Percentiles rank a stretch among this genome's conserved stretches.
Evolutionary conservation across 2,329 filamentous ascomycete genomes (phyloP).

Genomic region (Colletotrichum camelliae): DNA sequence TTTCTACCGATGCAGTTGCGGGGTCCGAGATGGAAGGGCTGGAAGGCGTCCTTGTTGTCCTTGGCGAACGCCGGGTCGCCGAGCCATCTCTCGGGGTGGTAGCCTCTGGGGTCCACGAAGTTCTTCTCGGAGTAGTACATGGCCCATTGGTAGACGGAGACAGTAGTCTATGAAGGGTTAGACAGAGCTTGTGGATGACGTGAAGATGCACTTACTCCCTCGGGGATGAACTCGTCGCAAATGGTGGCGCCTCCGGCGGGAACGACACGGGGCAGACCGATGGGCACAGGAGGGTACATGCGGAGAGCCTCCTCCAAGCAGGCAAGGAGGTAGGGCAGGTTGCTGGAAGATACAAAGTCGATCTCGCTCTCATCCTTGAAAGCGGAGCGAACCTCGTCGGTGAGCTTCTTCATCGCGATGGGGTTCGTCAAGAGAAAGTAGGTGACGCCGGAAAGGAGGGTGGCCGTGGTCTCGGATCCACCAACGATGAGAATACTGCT

Average conservation of each 20-base stretch:
- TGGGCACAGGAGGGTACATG: slow-evolving; percentile 38
- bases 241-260: slow-evolving; percentile 37
- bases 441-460: slow-evolving; percentile 29
- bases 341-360: slow-evolving; percentile 31
- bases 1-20: slow-evolving; percentile 57
- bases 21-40: slow-evolving; percentile 54
- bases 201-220: slow-evolving; percentile 27
- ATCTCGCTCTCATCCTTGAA: slow-evolving; percentile 42
- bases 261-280: slow-evolving; percentile 30
- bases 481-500: slow-evolving; percentile 30
- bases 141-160: slow-evolving; percentile 41
- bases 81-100: slow-evolving; percentile 38
- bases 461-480: slow-evolving; percentile 40
- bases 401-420: slow-evolving; percentile 31
- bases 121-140: slow-evolving; percentile 35
- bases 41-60: slow-evolving; percentile 40
- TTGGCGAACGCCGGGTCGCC: slow-evolving; percentile 23
- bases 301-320: slow-evolving; percentile 47
- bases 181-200: rapidly evolving
- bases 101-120: slow-evolving; percentile 36
- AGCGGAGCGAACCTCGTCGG: slow-evolving; percentile 40
- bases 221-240: slow-evolving; percentile 34
- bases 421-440: slow-evolving; percentile 37
- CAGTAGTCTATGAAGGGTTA: slow-evolving; percentile 31
- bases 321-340: slow-evolving; percentile 43